Evolutionary conservation across 305 asterid species (phyloP).

Genomic region (Stenogyne calaminthoides): DNA sequence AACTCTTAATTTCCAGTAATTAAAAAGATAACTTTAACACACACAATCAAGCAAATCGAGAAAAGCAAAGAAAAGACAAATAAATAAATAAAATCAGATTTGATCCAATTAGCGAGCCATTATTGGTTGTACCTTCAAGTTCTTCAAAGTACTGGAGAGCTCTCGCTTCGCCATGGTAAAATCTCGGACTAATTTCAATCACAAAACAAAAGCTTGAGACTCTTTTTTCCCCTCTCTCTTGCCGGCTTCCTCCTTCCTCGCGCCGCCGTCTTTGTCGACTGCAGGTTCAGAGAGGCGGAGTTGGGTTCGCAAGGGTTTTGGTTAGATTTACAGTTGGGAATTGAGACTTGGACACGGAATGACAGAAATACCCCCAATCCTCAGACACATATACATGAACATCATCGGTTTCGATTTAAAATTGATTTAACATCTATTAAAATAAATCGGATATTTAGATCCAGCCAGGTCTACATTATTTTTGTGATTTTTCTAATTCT

Average conservation of each 20-base stretch:
- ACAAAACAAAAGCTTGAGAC: background rate
- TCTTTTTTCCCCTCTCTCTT: background rate
- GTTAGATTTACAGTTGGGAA: background rate
- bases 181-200: conserved; percentile 7
- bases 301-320: background rate
- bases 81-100: conserved; percentile 16
- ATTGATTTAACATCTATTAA: no score
- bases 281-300: background rate
- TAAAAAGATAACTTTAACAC: background rate
- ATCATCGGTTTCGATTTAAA: no score
- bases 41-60: background rate
- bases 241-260: background rate
- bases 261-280: background rate
- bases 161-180: conserved; percentile 72
- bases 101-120: background rate
- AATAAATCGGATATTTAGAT: no score
- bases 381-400: no score
- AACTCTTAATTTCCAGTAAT: background rate
- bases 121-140: conserved; percentile 57
- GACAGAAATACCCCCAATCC: background rate
- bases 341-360: background rate
- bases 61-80: no score
- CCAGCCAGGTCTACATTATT: no score
- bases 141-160: conserved; percentile 70
- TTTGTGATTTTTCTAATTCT: no score